phyloP scores from a whole-genome alignment of 1,284 basidiomycete species.

The Pholiota adiposa region DNA sequence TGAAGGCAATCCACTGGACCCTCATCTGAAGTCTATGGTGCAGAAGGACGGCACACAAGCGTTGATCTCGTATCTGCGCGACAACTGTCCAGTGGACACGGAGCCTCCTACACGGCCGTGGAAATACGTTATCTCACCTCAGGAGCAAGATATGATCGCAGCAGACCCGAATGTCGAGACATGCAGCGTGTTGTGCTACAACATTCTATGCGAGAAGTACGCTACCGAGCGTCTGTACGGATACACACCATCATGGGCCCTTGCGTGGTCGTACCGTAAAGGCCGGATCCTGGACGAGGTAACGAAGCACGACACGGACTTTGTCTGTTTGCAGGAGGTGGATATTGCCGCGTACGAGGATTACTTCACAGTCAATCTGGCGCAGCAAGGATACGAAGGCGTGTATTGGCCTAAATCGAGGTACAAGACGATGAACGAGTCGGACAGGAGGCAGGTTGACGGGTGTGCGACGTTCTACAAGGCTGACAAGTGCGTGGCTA shows the following conservation, averaged over 20 bases:
- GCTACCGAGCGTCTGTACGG: constrained; percentile 93
- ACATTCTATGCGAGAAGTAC: constrained; percentile 92
- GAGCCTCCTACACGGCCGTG: constrained; percentile 87
- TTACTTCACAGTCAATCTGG: constrained; percentile 84
- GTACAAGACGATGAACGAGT: constrained; percentile 91
- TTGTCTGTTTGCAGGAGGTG: constrained; percentile 95
- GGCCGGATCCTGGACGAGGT: constrained; percentile 91
- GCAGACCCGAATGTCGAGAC: constrained; percentile 67
- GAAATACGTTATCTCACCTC: constrained; percentile 75
- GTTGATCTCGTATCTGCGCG: constrained; percentile 88
- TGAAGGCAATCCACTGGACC: constrained; percentile 94
- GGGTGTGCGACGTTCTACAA: constrained; percentile 99
- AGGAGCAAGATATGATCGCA: constrained; percentile 63
- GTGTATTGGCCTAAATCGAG: constrained; percentile 94
- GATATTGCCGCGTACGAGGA: constrained; percentile 94
- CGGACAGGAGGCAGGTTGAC: constrained; percentile 89
- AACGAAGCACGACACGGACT: constrained; percentile 83
- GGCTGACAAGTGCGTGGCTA: constrained; percentile 72
- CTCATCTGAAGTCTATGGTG: constrained; percentile 76
- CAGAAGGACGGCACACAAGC: constrained; percentile 94
- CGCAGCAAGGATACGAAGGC: constrained; percentile 86
- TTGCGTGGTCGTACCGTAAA: constrained; percentile 95
- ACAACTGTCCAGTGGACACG: constrained; percentile 82
- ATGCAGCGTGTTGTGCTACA: constrained; percentile 89
- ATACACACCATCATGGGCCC: constrained; percentile 96